Evolutionary conservation across 2,329 filamentous ascomycete species (phyloP), one percentile per base, ranked within the genome.

Genomic region (Paraphaeosphaeria sporulosa): DNA sequence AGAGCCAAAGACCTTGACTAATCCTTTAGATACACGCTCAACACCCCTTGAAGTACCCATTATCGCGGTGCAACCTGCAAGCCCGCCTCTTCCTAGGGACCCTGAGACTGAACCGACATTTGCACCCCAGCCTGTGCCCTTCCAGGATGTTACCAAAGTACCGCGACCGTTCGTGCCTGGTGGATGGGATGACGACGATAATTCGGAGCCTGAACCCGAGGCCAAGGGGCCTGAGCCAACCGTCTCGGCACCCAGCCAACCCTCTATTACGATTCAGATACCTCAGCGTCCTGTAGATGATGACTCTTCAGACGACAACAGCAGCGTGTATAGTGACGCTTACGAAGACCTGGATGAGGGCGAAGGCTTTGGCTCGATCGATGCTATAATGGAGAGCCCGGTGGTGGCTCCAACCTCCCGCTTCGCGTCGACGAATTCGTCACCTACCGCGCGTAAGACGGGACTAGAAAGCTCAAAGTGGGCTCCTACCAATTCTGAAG

Each of bases 241-340:
- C 23, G 27, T 43, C 23, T 15, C 30, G 1, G 36, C 15, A 10
- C 23, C 23, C 25, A 40, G 17, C 55, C 17, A 25, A 15, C 32
- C 46, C 4, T 57, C 36, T 30, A 47, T 48, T n/a, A 56, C 54
- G 17, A 56, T 56, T 10, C 44, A 56, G 38, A 50, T 56, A 17
- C 54, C 56, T 13, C 34, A 50, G 19, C 34, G 46, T 21, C 48
- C 48, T 10, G 55, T 62, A 21, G 70, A 70, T 17, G 67, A 64
- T 7, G 68, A 74, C 2, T 68, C 65, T 4, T 76, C 74, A 15
- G 73, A 79, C 64, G 68, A 79, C 70, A 63, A 74, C 44, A 76
- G 72, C 59, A 89, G 85, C 62, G 84, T 91, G 25, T 94, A 92
- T 72, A 92, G 89, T 64, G 91, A 94, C 76, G 91, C 91, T 1